Percentiles rank a stretch among this genome's conserved stretches.
Conservation (phyloP, 1,139 yeast species). For the Magnusiomyces fungicola region DNA sequence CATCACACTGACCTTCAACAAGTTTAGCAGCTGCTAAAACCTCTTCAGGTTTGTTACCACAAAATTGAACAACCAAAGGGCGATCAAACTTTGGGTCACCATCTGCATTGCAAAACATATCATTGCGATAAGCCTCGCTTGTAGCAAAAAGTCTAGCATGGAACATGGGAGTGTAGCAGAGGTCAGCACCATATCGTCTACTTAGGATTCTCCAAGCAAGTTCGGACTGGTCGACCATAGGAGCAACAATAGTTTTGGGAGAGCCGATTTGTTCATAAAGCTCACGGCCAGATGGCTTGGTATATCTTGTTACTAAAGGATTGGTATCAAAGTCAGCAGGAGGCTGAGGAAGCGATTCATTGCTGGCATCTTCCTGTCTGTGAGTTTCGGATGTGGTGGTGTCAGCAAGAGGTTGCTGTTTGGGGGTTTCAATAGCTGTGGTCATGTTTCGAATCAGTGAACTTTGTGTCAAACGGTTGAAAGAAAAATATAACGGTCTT, state of each 20-base stretch:
- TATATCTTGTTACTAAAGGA: background rate
- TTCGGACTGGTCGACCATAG: constrained; percentile 98
- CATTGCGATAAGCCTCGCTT: constrained; percentile 68
- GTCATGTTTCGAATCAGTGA: too few relatives aligned
- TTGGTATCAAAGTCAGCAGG: constrained; percentile 1
- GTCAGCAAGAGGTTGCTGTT: too few relatives aligned
- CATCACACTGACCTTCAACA: constrained; percentile 86
- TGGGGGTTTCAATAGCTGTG: too few relatives aligned
- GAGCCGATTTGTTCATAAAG: constrained; percentile 60
- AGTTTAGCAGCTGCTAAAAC: constrained; percentile 69
- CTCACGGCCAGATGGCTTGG: constrained; percentile 52
- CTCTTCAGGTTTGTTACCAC: constrained; percentile 90
- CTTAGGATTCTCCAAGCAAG: constrained; percentile 92
- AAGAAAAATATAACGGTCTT: too few relatives aligned
- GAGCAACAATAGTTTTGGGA: constrained; percentile 88
- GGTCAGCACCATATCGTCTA: constrained; percentile 81
- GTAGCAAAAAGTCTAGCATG: constrained; percentile 89
- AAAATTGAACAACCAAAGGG: constrained; percentile 87
- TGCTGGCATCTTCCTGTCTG: too few relatives aligned
- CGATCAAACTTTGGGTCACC: constrained; percentile 63
- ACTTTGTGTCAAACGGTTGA: too few relatives aligned
- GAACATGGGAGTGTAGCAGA: constrained; percentile 95
- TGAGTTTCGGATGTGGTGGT: too few relatives aligned
- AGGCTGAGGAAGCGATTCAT: too few relatives aligned
- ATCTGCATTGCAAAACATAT: constrained; percentile 69